These are phyloP conservation scores for Corymbia maculata DNA, from an alignment of 345 rosid genomes.

Conservation along the genomic window DNA sequence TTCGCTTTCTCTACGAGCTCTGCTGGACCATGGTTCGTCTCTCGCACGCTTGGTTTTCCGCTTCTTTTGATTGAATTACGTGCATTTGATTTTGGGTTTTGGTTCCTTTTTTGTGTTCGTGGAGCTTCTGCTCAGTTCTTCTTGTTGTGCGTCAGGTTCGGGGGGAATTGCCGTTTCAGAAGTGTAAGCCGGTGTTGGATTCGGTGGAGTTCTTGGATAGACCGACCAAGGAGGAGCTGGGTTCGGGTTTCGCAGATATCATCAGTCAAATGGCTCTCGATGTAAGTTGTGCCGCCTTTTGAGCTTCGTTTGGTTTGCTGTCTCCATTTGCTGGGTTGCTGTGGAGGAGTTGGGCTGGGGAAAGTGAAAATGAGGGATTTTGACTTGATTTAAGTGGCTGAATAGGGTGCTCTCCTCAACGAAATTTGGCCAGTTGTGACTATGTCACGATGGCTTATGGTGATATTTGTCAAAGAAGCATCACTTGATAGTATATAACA, in stretches of 20 bases:
- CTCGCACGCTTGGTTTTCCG: background rate
- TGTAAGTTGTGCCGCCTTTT: constrained; percentile 20
- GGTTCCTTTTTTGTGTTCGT: background rate
- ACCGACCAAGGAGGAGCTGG: constrained; percentile 44
- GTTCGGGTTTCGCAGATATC: constrained; percentile 68
- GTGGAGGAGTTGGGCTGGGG: background rate
- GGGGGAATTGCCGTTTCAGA: constrained; percentile 82
- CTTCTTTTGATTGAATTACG: background rate
- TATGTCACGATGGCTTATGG: background rate
- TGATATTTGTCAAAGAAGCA: background rate
- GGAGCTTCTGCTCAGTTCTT: background rate
- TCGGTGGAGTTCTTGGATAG: constrained; percentile 46
- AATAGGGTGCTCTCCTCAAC: background rate
- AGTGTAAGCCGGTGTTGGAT: constrained; percentile 69
- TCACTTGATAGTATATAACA: background rate
- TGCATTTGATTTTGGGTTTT: background rate
- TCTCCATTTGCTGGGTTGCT: background rate
- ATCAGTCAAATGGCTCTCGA: constrained; percentile 93
- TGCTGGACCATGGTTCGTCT: constrained; percentile 61
- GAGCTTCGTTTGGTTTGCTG: background rate
- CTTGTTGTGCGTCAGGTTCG: constrained; percentile 45
- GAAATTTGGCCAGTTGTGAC: background rate
- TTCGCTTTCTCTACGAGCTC: constrained; percentile 91
- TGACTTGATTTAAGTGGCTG: background rate
- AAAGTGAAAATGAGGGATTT: background rate